A percentile compares a stretch with the other conserved stretches of the same genome.
Conservation (phyloP, 306 rosid genomes). For the Cyclanthera cordifolia region DNA sequence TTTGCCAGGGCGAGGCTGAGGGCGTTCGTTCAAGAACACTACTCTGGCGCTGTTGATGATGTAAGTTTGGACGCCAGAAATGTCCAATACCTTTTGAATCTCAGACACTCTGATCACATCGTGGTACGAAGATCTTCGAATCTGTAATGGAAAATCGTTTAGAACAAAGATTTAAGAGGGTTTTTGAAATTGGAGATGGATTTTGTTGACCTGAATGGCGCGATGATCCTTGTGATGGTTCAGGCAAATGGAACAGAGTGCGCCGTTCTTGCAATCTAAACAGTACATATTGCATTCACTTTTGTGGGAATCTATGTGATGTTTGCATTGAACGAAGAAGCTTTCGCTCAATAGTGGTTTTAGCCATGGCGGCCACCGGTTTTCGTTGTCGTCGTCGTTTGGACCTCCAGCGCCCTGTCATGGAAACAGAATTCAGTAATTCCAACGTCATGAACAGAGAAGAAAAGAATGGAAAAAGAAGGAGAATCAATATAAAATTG, state of each 20-base stretch:
- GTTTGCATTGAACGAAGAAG: constrained; percentile 90
- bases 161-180: background rate
- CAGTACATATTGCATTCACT: constrained; percentile 98
- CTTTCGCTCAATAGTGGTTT: constrained; percentile 65
- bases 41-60: constrained; percentile 93
- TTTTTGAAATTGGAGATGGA: background rate
- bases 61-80: constrained; percentile 86
- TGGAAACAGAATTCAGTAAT: constrained; percentile 7
- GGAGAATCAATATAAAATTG: background rate
- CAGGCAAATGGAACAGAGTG: constrained; percentile 89
- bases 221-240: constrained; percentile 69
- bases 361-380: constrained; percentile 99
- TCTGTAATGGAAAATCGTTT: constrained; percentile 27
- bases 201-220: constrained; percentile 56
- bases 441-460: too few species aligned
- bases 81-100: constrained; percentile 95
- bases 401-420: constrained; percentile 95
- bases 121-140: constrained; percentile 89
- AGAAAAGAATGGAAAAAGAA: too few species aligned
- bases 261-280: constrained; percentile 81
- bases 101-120: constrained; percentile 87
- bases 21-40: constrained; percentile 84
- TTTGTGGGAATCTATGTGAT: constrained; percentile 82
- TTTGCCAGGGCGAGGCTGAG: constrained; percentile 97
- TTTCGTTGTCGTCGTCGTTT: constrained; percentile 71